phyloP scores from a whole-genome alignment of 2,329 filamentous ascomycete genomes.

The Tolypocladium pustulatum region DNA sequence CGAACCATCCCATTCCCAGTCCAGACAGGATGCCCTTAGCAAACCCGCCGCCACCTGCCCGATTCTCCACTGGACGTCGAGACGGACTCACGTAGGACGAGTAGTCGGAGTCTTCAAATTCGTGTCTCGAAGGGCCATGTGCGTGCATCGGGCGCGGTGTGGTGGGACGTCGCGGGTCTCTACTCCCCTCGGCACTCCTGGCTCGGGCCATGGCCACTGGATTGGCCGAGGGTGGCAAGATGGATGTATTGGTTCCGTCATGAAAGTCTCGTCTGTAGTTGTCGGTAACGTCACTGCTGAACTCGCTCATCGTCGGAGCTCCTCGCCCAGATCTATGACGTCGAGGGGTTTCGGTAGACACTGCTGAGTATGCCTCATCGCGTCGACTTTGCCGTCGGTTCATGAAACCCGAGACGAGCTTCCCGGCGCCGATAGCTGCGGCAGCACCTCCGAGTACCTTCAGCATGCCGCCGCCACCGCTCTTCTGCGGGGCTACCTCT shows the following conservation, averaged over 20 bases:
- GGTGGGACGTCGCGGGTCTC: conserved; percentile 26
- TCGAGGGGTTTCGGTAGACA: conserved; percentile 50
- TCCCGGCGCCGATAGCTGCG: conserved; percentile 51
- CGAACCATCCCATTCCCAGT: conserved; percentile 58
- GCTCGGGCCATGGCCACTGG: conserved; percentile 33
- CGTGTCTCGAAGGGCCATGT: conserved; percentile 30
- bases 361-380: conserved; percentile 53
- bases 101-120: conserved; percentile 44
- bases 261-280: conserved; percentile 11
- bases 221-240: conserved; percentile 36
- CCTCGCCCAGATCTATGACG: conserved; percentile 29
- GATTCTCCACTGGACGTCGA: conserved; percentile 36
- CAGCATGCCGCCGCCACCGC: conserved; percentile 42
- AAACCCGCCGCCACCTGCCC: conserved; percentile 32
- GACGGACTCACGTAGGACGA: conserved; percentile 55
- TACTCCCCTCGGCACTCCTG: conserved; percentile 32
- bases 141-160: conserved; percentile 39
- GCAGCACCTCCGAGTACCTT: conserved; percentile 50
- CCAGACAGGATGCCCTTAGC: conserved; percentile 49
- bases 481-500: conserved; percentile 26
- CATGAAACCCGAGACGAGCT: conserved; percentile 48
- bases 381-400: conserved; percentile 38
- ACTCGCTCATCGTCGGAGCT: conserved; percentile 36
- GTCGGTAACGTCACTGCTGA: conserved; percentile 36
- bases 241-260: conserved; percentile 24